These are phyloP conservation scores for Nemania sp. DNA, from an alignment of 2,329 filamentous ascomycete species.

Conservation along the genomic window DNA sequence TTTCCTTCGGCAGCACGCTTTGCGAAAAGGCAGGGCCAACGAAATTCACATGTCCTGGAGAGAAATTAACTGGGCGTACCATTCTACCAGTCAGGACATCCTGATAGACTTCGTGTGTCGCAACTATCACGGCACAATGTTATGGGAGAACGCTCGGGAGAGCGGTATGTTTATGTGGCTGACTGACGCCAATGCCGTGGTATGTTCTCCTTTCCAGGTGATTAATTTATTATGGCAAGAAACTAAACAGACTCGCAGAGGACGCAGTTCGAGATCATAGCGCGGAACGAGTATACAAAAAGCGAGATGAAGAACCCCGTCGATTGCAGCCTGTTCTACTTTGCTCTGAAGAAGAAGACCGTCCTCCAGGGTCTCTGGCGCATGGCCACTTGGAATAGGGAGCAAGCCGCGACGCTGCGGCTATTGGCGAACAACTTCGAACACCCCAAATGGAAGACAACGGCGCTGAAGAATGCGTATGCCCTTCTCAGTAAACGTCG, in stretches of 20 bases:
- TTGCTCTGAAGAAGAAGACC: constrained; percentile 88
- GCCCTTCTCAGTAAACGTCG: constrained; percentile 87
- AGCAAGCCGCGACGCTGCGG: constrained; percentile 78
- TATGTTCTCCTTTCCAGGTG: constrained; percentile 49
- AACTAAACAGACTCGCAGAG: constrained; percentile 51
- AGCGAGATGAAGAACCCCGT: constrained; percentile 86
- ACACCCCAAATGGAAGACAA: constrained; percentile 83
- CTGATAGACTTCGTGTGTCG: constrained; percentile 79
- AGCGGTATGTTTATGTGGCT: constrained; percentile 97
- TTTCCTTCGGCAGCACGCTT: constrained; percentile 80
- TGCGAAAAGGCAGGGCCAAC: constrained; percentile 68
- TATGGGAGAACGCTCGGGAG: constrained; percentile 84
- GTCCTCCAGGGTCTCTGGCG: constrained; percentile 92
- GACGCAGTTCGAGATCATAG: constrained; percentile 85
- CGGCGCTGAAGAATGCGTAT: constrained; percentile 95
- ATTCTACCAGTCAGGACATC: constrained; percentile 87
- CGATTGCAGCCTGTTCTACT: constrained; percentile 88
- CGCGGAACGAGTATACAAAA: constrained; percentile 90
- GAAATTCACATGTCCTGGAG: constrained; percentile 73
- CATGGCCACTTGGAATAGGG: constrained; percentile 87
- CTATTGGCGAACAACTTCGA: constrained; percentile 90
- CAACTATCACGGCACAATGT: constrained; percentile 77
- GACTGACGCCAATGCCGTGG: constrained; percentile 73
- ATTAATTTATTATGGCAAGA: not conserved
- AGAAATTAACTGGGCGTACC: constrained; percentile 85